phyloP scores from a whole-genome alignment of 2,329 filamentous ascomycete genomes.

The Aureobasidium uvarum region DNA sequence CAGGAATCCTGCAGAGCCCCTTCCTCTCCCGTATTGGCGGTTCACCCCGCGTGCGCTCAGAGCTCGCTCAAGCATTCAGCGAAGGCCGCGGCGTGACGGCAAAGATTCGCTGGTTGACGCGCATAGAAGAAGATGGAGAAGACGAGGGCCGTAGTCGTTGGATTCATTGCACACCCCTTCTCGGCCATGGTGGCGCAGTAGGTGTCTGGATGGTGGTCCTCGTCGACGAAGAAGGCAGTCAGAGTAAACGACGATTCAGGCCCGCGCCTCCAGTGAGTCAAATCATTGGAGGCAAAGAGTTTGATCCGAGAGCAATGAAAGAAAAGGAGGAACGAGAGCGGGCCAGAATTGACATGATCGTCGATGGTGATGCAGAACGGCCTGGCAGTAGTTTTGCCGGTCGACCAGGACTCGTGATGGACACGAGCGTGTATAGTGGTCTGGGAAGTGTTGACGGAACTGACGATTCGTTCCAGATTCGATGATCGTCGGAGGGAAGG shows the following conservation, averaged over 20 bases:
- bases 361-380: conserved; percentile 2
- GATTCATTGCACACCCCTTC: conserved; percentile 74
- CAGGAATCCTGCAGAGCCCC: conserved; percentile 58
- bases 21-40: conserved; percentile 48
- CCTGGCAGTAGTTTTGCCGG: neutral
- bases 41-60: conserved; percentile 39
- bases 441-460: neutral
- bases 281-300: conserved; percentile 39
- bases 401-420: neutral
- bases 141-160: conserved; percentile 64
- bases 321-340: conserved; percentile 18
- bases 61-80: conserved; percentile 42
- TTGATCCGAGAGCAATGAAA: conserved; percentile 29
- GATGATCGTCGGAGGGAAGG: neutral
- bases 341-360: conserved; percentile 8
- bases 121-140: conserved; percentile 40
- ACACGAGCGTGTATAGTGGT: neutral
- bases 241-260: conserved; percentile 36
- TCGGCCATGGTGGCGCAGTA: conserved; percentile 64
- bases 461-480: neutral
- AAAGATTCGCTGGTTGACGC: conserved; percentile 45
- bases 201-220: conserved; percentile 79
- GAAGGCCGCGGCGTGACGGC: conserved; percentile 45
- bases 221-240: conserved; percentile 56
- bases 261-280: conserved; percentile 39